Percentiles rank a stretch among this genome's conserved stretches.
These are phyloP conservation scores for Xylariaceae sp. DNA, from an alignment of 2,329 filamentous ascomycete genomes.

Conservation along the genomic window DNA sequence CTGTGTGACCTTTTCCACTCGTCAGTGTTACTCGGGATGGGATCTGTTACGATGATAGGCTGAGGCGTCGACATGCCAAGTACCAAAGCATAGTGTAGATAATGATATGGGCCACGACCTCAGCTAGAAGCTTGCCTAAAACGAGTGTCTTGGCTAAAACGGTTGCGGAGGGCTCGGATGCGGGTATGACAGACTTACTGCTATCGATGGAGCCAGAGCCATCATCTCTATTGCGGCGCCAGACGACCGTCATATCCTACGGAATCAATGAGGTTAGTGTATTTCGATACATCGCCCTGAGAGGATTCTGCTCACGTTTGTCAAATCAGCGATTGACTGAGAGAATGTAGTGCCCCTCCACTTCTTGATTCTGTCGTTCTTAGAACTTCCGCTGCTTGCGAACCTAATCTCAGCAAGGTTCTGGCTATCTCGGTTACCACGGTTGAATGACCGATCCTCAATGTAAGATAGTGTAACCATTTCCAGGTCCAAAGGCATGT, in stretches of 20 bases:
- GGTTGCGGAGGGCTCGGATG: no score
- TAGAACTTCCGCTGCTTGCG: not conserved
- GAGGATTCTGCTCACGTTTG: not conserved
- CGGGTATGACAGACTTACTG: no score
- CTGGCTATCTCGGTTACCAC: not conserved
- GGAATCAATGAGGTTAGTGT: no score
- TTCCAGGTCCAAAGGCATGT: slow-evolving; percentile 31
- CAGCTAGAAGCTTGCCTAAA: no score
- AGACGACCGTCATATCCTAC: slow-evolving; percentile 15
- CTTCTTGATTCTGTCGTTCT: not conserved
- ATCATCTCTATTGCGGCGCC: slow-evolving; percentile 17
- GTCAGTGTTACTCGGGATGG: no score
- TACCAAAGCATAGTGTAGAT: no score
- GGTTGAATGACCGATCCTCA: slow-evolving; percentile 14
- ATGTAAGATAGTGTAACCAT: slow-evolving; percentile 32
- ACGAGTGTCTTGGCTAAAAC: no score
- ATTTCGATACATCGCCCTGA: not conserved
- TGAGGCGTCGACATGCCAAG: no score
- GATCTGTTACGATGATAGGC: no score
- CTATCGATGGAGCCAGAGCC: slow-evolving; percentile 30
- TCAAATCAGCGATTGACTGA: not conserved
- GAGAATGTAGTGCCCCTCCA: not conserved
- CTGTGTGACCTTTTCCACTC: slow-evolving; percentile 7
- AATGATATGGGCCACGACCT: no score
- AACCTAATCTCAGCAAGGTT: not conserved